Evolutionary conservation across 1,284 basidiomycete genomes (phyloP), one percentile per base, ranked within the genome.

Genomic region (Coniophora puteana): DNA sequence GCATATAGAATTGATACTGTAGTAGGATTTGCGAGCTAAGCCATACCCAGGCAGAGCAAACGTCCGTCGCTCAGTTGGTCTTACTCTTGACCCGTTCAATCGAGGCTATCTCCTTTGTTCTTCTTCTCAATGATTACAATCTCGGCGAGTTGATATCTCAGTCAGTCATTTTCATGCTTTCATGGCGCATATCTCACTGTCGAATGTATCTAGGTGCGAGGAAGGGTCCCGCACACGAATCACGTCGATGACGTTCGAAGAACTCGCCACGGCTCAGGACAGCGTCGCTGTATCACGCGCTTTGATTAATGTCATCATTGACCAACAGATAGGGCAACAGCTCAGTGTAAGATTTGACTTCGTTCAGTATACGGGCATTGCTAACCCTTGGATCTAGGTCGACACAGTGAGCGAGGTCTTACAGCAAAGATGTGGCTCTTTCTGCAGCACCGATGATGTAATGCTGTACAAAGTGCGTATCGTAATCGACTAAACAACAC

Each of bases 371-470:
- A 49, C 22, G 17, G 44, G 18, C 37, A n/a, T 27, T 30, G 16
- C 38, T 52, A 35, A 55, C 36, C 40, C 36, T 12, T 16, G 33
- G 48, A 31, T 42, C 27, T 55, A 93, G 90, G 88, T 97, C 48
- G 96, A 99, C 63, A 91, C 91, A 3, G 89, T 99, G 54, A 95
- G 92, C 54, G 91, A 97, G 53, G 83, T 93, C 40, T 68, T 99
- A 24, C 95, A 99, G 60, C 84, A 89, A 57, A 78, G 93, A 56
- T 99, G 96, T 56, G 94, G 93, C 1, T 91, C 91, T 14, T 99
- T 99, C 75, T 98, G 94, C 65, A 94, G 92, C 54, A 88, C 95
- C 1, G 96, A 97, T 57, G 96, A 99, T 66, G 96, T 99, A 31
- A 89, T 97, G 71, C 69, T 97, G 36, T 98, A 99, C 74, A 99